phyloP scores from a whole-genome alignment of 1,284 basidiomycete genomes.

The Termitomyces sp. region DNA sequence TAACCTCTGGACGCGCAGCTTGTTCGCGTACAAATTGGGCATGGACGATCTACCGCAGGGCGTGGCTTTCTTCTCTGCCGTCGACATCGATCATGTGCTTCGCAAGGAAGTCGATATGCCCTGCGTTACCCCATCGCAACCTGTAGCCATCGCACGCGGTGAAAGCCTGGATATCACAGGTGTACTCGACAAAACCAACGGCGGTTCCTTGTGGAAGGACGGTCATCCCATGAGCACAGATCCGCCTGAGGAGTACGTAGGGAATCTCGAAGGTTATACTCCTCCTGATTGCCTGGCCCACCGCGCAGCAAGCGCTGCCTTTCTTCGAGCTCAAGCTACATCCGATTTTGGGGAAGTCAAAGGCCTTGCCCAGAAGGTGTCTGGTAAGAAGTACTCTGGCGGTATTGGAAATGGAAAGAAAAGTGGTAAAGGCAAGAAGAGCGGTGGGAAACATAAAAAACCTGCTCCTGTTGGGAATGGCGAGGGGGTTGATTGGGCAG shows the following conservation, averaged over 20 bases:
- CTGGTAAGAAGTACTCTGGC: constrained; percentile 36
- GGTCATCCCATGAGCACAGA: constrained; percentile 47
- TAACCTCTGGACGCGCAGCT: constrained; percentile 91
- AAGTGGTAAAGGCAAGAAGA: constrained; percentile 18
- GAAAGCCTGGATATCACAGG: constrained; percentile 77
- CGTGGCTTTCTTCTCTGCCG: constrained; percentile 94
- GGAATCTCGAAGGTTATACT: constrained; percentile 42
- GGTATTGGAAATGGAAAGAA: constrained; percentile 24
- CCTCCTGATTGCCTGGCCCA: constrained; percentile 57
- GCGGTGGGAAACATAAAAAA: constrained; percentile 29
- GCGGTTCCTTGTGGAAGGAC: constrained; percentile 58
- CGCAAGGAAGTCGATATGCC: constrained; percentile 97
- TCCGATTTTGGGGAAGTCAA: constrained; percentile 64
- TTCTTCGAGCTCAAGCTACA: constrained; percentile 72
- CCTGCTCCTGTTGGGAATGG: constrained; percentile 29
- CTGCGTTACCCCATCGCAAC: constrained; percentile 93
- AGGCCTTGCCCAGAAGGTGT: constrained; percentile 50
- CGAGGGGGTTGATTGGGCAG: constrained; percentile 37
- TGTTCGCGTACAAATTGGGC: constrained; percentile 91
- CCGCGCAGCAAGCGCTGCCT: constrained; percentile 55
- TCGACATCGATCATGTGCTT: constrained; percentile 89
- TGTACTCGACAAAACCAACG: constrained; percentile 62
- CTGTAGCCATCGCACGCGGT: constrained; percentile 76
- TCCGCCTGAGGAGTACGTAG: constrained; percentile 19
- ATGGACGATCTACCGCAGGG: constrained; percentile 95